Evolutionary conservation across 1,284 basidiomycete species (phyloP).

Genomic region (Ustilago cynodontis): DNA sequence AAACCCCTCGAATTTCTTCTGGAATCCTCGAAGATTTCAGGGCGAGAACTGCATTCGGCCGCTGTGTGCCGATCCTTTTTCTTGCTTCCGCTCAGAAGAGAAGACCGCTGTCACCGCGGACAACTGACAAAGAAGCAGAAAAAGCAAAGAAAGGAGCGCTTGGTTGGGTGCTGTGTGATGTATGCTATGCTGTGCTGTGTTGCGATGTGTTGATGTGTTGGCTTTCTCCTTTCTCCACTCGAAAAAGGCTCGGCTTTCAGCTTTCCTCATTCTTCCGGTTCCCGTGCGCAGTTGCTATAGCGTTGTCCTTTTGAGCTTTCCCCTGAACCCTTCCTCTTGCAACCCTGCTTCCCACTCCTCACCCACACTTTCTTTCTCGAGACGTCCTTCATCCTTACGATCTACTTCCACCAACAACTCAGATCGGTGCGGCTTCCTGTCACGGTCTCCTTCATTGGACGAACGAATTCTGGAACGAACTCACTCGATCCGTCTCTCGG

Average conservation of each 20-base stretch:
- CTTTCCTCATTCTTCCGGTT: slow-evolving; percentile 34
- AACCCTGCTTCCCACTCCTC: slow-evolving; percentile 4
- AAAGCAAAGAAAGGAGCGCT: background rate
- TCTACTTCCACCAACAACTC: background rate
- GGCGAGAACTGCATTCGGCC: slow-evolving; percentile 1
- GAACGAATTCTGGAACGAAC: background rate
- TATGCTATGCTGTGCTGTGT: background rate
- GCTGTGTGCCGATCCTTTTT: slow-evolving; percentile 1
- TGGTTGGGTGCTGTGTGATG: no score
- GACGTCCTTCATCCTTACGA: slow-evolving; percentile 2
- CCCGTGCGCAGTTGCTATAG: slow-evolving; percentile 19
- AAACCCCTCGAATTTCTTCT: slow-evolving; percentile 7
- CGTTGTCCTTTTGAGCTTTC: slow-evolving; percentile 1
- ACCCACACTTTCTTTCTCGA: background rate
- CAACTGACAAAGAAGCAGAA: slow-evolving; percentile 1
- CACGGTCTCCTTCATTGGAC: slow-evolving; percentile 3
- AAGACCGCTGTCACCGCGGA: background rate
- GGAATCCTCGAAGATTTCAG: slow-evolving; percentile 5
- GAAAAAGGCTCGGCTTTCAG: slow-evolving; percentile 12
- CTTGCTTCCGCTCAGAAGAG: background rate
- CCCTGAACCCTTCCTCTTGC: slow-evolving; percentile 25
- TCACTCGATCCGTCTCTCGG: background rate
- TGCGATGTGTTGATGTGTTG: slow-evolving; percentile 9
- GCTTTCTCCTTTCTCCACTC: slow-evolving; percentile 8
- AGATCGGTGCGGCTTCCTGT: background rate